phyloP scores from a whole-genome alignment of 2,329 filamentous ascomycete species.

The Cryphonectria japonica region DNA sequence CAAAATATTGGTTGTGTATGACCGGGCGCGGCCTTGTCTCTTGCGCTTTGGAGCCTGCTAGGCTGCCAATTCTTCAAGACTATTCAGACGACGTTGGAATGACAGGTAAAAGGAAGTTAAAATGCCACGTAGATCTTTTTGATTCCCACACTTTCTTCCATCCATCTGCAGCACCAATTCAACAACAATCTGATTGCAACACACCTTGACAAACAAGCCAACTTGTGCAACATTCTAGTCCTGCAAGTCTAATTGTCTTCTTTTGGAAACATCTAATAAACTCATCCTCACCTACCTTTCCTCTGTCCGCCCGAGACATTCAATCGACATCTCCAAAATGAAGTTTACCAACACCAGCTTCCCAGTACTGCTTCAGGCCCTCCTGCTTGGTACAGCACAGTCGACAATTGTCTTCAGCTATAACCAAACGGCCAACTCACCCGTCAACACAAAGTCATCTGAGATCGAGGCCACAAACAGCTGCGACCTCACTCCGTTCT shows the following conservation, averaged over 20 bases:
- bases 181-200: not conserved
- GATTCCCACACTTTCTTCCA: not conserved
- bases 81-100: not conserved
- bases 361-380: not conserved
- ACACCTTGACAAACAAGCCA: no score
- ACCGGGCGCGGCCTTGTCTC: not conserved
- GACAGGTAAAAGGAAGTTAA: not conserved
- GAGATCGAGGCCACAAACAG: not conserved
- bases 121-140: not conserved
- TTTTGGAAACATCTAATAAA: no score
- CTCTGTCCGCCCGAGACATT: not conserved
- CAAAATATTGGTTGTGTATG: not conserved
- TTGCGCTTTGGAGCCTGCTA: not conserved
- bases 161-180: no score
- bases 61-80: not conserved
- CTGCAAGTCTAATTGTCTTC: no score
- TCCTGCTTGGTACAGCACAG: not conserved
- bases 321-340: not conserved
- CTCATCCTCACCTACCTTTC: not conserved
- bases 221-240: no score
- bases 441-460: no score
- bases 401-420: conserved; percentile 3
- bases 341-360: not conserved
- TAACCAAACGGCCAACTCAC: not conserved
- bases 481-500: not conserved